These are phyloP conservation scores for Lasiosphaeris hirsuta DNA, from an alignment of 495 filamentous ascomycete genomes.

Conservation along the genomic window DNA sequence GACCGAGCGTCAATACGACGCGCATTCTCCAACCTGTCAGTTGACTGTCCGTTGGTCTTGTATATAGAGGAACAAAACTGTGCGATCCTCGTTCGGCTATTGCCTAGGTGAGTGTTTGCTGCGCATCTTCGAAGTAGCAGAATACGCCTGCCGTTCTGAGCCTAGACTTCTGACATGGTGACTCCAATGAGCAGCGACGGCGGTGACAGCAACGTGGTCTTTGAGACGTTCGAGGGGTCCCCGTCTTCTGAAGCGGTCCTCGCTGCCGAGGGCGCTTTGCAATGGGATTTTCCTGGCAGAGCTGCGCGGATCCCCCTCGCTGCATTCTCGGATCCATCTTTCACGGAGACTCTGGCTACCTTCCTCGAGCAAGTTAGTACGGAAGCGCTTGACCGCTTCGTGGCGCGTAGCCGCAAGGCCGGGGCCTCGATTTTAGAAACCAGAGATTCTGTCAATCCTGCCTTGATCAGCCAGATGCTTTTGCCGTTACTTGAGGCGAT, in stretches of 20 bases:
- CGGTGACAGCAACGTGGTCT: constrained; percentile 1
- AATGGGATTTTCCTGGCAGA: constrained; percentile 1
- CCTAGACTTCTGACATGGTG: constrained; percentile 2
- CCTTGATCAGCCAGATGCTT: too few species aligned
- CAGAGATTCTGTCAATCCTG: too few species aligned
- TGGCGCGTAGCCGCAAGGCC: too few species aligned
- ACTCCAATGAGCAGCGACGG: neutral
- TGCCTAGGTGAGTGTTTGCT: neutral
- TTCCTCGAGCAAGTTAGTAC: neutral
- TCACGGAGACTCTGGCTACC: too few species aligned
- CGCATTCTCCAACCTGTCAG: constrained; percentile 1
- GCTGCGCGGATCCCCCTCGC: neutral
- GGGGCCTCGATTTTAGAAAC: too few species aligned
- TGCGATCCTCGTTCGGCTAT: neutral
- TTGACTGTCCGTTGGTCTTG: neutral
- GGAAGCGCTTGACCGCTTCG: too few species aligned
- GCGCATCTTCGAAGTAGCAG: neutral
- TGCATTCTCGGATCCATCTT: neutral
- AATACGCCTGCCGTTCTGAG: constrained; percentile 4
- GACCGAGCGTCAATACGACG: neutral
- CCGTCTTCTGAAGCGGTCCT: constrained; percentile 7
- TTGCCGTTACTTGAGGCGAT: too few species aligned
- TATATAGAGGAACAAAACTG: neutral
- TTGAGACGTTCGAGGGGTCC: constrained; percentile 7
- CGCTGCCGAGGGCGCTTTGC: constrained; percentile 3